Conservation (phyloP, 805 yeast species). For the Cephaloascus fragrans region DNA sequence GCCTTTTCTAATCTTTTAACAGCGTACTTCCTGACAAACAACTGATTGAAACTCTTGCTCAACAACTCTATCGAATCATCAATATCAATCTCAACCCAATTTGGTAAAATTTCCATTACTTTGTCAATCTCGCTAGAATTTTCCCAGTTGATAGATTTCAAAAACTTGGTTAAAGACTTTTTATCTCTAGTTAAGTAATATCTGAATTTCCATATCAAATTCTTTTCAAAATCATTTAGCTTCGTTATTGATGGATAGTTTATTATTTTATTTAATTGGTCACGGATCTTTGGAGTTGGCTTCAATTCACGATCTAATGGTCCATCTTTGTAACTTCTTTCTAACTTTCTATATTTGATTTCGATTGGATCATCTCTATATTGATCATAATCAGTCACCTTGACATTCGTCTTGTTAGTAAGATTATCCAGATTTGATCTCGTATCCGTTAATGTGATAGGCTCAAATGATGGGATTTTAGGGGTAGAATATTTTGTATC, state of each 20-base stretch:
- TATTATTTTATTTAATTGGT: conserved; percentile 59
- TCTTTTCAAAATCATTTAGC: conserved; percentile 73
- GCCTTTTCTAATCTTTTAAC: conserved; percentile 76
- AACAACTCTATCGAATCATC: conserved; percentile 82
- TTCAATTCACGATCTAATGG: conserved; percentile 76
- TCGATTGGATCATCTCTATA: conserved; percentile 68
- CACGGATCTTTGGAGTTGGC: conserved; percentile 78
- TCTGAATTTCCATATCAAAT: conserved; percentile 83
- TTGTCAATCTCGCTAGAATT: conserved; percentile 75
- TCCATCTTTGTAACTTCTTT: conserved; percentile 71
- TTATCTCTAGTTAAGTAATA: conserved; percentile 67
- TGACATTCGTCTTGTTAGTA: conserved; percentile 7
- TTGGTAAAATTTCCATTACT: conserved; percentile 61
- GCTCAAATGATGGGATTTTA: not conserved
- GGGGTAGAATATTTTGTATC: conserved; percentile 15
- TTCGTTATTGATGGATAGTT: conserved; percentile 77
- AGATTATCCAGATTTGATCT: conserved; percentile 1
- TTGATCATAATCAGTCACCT: conserved; percentile 64
- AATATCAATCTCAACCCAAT: conserved; percentile 68
- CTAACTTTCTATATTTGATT: conserved; percentile 72
- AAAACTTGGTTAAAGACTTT: conserved; percentile 66
- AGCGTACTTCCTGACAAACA: conserved; percentile 76
- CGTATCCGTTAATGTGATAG: conserved; percentile 2
- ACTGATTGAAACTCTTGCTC: conserved; percentile 67
- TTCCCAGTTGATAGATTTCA: conserved; percentile 83